Conservation (phyloP, 441 rosid genomes). For the Biscutella laevigata region DNA sequence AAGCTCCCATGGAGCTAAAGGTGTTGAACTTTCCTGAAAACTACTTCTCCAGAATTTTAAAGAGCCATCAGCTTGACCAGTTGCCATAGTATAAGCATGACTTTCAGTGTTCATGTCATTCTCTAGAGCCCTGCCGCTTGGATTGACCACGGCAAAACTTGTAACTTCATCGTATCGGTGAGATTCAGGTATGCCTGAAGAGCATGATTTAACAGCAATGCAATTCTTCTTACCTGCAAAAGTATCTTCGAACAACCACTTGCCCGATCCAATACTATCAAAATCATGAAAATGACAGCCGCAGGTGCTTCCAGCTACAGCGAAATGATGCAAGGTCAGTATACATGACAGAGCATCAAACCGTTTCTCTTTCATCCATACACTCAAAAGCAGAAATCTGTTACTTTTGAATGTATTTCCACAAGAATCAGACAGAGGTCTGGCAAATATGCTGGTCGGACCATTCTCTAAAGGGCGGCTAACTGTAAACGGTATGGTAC, state of each 20-base stretch:
- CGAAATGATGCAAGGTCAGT: conserved; percentile 50
- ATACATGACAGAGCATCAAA: conserved; percentile 75
- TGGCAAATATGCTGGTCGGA: conserved; percentile 56
- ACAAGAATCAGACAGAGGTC: conserved; percentile 49
- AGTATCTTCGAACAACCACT: conserved; percentile 41
- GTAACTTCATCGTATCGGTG: conserved; percentile 44
- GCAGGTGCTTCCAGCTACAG: conserved; percentile 31
- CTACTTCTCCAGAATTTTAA: conserved; percentile 76
- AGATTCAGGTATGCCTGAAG: conserved; percentile 64
- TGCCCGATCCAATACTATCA: conserved; percentile 25
- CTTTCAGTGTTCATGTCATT: conserved; percentile 25
- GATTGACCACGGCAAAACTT: conserved; percentile 61
- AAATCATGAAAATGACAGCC: conserved; percentile 44
- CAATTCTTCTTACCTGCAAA: conserved; percentile 43
- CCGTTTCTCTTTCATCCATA: conserved; percentile 48
- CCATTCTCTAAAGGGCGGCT: conserved; percentile 38
- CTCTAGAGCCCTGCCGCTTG: conserved; percentile 32
- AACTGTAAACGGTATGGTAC: conserved; percentile 61
- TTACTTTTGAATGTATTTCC: conserved; percentile 36
- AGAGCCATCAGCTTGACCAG: conserved; percentile 77
- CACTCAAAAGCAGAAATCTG: conserved; percentile 65
- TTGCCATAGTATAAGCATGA: conserved; percentile 70
- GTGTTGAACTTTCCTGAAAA: conserved; percentile 31
- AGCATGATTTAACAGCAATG: conserved; percentile 48
- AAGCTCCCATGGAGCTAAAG: conserved; percentile 51